Conservation (phyloP, 2,329 filamentous ascomycete species). For the Rhinocladiella similis region DNA sequence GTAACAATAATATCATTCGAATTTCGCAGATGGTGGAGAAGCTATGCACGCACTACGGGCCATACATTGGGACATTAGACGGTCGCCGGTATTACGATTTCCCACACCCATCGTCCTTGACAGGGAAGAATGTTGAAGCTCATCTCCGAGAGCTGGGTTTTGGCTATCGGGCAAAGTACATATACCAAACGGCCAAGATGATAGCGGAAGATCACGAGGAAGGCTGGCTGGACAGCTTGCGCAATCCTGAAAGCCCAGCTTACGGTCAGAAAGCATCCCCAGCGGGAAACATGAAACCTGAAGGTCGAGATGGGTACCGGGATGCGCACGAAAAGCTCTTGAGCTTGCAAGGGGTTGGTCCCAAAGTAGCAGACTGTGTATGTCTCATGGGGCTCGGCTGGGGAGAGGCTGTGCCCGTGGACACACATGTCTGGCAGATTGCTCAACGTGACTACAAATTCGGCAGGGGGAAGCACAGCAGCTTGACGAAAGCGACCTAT, state of each 20-base stretch:
- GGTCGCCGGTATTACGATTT: constrained; percentile 82
- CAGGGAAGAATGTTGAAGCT: constrained; percentile 71
- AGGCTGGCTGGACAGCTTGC: constrained; percentile 74
- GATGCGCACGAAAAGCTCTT: constrained; percentile 79
- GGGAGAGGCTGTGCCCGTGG: constrained; percentile 92
- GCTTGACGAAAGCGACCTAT: constrained; percentile 84
- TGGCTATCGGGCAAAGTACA: constrained; percentile 91
- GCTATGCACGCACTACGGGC: constrained; percentile 81
- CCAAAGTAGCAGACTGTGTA: constrained; percentile 96
- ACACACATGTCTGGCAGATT: constrained; percentile 99
- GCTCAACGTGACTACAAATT: constrained; percentile 95
- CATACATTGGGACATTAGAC: constrained; percentile 69
- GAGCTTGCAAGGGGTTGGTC: constrained; percentile 81
- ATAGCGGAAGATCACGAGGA: constrained; percentile 66
- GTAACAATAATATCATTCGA: constrained; percentile 94
- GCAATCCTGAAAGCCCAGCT: constrained; percentile 72
- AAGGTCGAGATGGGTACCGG: constrained; percentile 67
- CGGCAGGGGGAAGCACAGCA: constrained; percentile 77
- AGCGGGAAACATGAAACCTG: constrained; percentile 51
- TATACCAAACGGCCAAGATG: constrained; percentile 78
- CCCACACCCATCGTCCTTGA: constrained; percentile 72
- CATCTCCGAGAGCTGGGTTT: constrained; percentile 83
- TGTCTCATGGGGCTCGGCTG: constrained; percentile 95
- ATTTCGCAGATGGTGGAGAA: constrained; percentile 98
- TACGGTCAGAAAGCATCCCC: constrained; percentile 49